Base-by-base conservation (phyloP, 257 asterid genomes). In the Scutellaria galericulata region DNA sequence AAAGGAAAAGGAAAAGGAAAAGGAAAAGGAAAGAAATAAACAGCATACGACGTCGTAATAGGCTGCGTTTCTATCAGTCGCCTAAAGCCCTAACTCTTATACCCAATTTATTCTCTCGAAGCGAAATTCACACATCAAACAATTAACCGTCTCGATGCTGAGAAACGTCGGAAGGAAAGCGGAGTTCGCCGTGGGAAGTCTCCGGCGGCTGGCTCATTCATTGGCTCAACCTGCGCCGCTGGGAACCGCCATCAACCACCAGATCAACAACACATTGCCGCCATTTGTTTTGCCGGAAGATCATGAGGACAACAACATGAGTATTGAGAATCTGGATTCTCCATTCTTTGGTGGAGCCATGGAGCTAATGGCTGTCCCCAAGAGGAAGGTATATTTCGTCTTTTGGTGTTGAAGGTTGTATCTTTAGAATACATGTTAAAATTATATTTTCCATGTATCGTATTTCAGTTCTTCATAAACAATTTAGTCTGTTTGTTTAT, bases 291-390 rank as follows among this genome's bases (percentile, higher is more conserved):
- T 81, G 22, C 95, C 94, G 47, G 96, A 89, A 76, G 20, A 79
- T 46, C 76, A 84, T 13, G 73, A 77, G 41, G 73, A 78, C n/a
- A 71, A 68, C 41, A 24, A 15, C 24, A 31, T 57, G 24, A 80
- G 81, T 15, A 66, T 66, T 41, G 77, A 59, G 47, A 75, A 75
- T 4, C 81, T 80, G 10, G 63, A 76, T 66, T 80, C 72, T 61
- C 80, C 86, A 5, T 82, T 78, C 37, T 53, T 71, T 15, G 70
- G 64, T 31, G 96, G 89, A 7, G 81, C 81, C 24, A 83, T 91
- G 88, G 96, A 91, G 75, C 92, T 91, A 45, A 91, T 89, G 97
- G 97, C 97, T 64, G 97, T 91, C 54, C 97, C 96, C 46, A 91
- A 86, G 77, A 87, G 64, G 77, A 91, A 87, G 95, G 97, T 86